Evolutionary conservation across 352 stramenopile species (phyloP), one percentile per base, ranked within the genome.

Genomic region (Globisporangium recalcitrans): DNA sequence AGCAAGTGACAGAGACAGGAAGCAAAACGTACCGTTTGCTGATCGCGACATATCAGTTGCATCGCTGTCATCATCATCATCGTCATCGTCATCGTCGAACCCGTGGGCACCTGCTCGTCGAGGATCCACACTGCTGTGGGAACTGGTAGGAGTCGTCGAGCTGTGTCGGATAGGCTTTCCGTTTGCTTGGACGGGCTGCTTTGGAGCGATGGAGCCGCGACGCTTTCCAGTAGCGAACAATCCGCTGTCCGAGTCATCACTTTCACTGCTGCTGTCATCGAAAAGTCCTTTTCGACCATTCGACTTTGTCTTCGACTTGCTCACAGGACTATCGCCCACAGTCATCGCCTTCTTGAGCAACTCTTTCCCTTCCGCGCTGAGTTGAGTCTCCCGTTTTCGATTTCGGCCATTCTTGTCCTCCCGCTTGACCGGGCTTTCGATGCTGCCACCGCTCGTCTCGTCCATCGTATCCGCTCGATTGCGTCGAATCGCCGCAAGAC

Each of bases 281-380:
- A 95, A 95, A 1, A 95, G 64, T 5, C 83, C 83, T 51, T 76
- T 88, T 2, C 83, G 76, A 52, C 78, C 77, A 7, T 75, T 47
- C 55, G 65, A 68, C 14, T 62, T 14, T 14, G 74, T 73, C 22
- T 71, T 78, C n/a, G 57, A 53, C 21, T 52, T 65, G 40, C 40
- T 61, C 55, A 36, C 49, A 21, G 59, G 34, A 11, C 27, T 44
- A 16, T 69, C 65, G 48, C 73, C 71, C n/a, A 54, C 53, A 16
- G 61, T 62, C 22, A 92, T 85, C 9, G 80, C 84, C 51, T 89
- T 87, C 58, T 86, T 74, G 34, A 89, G 61, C 4, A 93, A 77
- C n/a, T 77, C 71, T 32, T 93, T 93, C 10, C 78, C 82, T 61
- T 91, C 84, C 26, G 82, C 79, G 64, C 84, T 93, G 10, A 91